Conservation (phyloP, 306 rosid species). For the Trifolium dubium region DNA sequence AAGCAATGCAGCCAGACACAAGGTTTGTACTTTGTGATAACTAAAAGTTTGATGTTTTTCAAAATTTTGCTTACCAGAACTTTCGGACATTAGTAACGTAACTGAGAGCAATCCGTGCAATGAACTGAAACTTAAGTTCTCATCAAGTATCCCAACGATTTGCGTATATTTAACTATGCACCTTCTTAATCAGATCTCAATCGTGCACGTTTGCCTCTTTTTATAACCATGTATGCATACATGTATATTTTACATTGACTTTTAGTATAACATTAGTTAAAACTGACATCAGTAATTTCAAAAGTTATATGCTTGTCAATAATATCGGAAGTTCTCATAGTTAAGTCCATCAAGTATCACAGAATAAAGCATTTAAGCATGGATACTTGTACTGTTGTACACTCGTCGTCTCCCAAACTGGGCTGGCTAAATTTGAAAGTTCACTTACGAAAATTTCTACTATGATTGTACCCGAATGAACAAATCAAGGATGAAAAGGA, state of each 20-base stretch:
- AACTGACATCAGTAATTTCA: not conserved
- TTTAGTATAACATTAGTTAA: not conserved
- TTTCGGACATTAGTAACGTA: slow-evolving; percentile 15
- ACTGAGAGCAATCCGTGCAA: slow-evolving; percentile 24
- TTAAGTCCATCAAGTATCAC: not conserved
- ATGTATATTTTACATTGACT: not conserved
- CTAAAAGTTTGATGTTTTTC: not conserved
- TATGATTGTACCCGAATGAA: slow-evolving; percentile 17
- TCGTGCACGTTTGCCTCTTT: not conserved
- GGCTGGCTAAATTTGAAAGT: slow-evolving; percentile 6
- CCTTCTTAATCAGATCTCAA: slow-evolving; percentile 21
- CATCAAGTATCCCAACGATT: slow-evolving; percentile 2
- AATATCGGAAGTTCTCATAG: not conserved
- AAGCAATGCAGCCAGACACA: slow-evolving; percentile 82
- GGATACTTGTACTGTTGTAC: not conserved
- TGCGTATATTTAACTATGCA: slow-evolving; percentile 17
- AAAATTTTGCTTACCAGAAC: not conserved
- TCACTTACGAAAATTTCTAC: slow-evolving; percentile 5
- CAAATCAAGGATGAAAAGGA: slow-evolving; percentile 26
- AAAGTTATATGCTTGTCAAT: not conserved
- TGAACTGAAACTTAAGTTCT: slow-evolving; percentile 24
- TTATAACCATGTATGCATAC: not conserved
- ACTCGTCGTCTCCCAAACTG: not conserved
- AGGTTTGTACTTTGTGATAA: slow-evolving; percentile 52
- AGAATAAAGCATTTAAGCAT: slow-evolving; percentile 20